Percentiles rank a stretch among this genome's conserved stretches.
phyloP scores from a whole-genome alignment of 1,284 basidiomycete species.

The Boletus albobrunnescens region DNA sequence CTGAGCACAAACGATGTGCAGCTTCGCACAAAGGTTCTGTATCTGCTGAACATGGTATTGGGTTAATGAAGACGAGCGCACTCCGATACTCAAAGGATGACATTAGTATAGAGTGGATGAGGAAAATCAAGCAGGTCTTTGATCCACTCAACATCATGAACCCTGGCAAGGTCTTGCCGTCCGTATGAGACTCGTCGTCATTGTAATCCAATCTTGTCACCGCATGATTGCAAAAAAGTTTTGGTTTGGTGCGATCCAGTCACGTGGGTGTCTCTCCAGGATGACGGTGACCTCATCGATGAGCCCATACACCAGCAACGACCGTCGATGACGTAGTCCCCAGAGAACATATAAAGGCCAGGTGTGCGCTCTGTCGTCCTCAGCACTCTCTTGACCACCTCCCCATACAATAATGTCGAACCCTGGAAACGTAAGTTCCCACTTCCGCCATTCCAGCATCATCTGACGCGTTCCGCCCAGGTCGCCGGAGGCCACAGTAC shows the following conservation, averaged over 20 bases:
- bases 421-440: conserved; percentile 16
- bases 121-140: conserved; percentile 84
- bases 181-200: background rate
- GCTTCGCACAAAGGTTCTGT: conserved; percentile 81
- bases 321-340: conserved; percentile 10
- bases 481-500: conserved; percentile 6
- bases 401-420: conserved; percentile 12
- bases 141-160: conserved; percentile 93
- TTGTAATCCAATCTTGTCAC: background rate
- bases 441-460: background rate
- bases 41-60: conserved; percentile 95
- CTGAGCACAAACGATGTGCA: conserved; percentile 25
- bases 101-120: conserved; percentile 85
- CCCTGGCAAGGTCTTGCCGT: conserved; percentile 72
- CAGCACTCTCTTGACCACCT: conserved; percentile 2
- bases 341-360: conserved; percentile 11
- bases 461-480: conserved; percentile 4
- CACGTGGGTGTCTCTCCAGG: background rate
- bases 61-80: conserved; percentile 91
- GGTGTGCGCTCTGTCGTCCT: background rate
- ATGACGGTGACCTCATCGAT: background rate
- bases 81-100: conserved; percentile 85
- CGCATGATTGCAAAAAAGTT: too few species aligned
- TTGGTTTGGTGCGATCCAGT: background rate
- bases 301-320: background rate